Conservation (phyloP, 2,329 filamentous ascomycete species). For the Trichoderma guizhouense region DNA sequence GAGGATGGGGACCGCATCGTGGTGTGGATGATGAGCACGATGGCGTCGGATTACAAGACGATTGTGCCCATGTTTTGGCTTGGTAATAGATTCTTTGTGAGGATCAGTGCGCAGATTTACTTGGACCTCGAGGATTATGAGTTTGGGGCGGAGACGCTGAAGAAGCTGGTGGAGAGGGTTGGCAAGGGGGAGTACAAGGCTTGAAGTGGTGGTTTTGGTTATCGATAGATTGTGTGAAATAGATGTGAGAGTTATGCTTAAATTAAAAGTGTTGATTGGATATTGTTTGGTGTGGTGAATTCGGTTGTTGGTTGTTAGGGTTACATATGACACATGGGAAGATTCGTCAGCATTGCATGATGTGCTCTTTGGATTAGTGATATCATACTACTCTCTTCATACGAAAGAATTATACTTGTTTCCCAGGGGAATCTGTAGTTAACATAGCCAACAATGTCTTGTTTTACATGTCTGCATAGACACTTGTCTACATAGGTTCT, state of each 20-base stretch:
- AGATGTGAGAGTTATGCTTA: background rate
- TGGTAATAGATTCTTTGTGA: conserved; percentile 61
- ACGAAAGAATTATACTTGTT: rapidly evolving
- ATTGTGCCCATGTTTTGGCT: conserved; percentile 66
- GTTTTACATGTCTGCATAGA: background rate
- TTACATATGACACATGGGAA: background rate
- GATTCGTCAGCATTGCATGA: background rate
- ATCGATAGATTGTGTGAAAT: background rate
- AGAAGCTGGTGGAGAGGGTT: conserved; percentile 44
- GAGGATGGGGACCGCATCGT: conserved; percentile 39
- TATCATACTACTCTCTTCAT: background rate
- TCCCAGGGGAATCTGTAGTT: rapidly evolving
- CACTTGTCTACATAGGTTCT: background rate
- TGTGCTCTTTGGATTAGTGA: background rate
- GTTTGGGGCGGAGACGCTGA: conserved; percentile 60
- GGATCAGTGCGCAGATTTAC: conserved; percentile 80
- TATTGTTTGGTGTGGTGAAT: background rate
- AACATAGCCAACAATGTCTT: background rate
- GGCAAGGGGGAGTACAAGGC: conserved; percentile 33
- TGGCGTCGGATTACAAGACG: conserved; percentile 63
- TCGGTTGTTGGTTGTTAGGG: background rate
- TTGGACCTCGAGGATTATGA: conserved; percentile 77
- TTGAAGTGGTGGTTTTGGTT: background rate
- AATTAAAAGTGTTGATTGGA: background rate
- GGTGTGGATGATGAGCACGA: conserved; percentile 54